Evolutionary conservation across 805 yeast genomes (phyloP).

Genomic region (Vanderwaltozyma polyspora): DNA sequence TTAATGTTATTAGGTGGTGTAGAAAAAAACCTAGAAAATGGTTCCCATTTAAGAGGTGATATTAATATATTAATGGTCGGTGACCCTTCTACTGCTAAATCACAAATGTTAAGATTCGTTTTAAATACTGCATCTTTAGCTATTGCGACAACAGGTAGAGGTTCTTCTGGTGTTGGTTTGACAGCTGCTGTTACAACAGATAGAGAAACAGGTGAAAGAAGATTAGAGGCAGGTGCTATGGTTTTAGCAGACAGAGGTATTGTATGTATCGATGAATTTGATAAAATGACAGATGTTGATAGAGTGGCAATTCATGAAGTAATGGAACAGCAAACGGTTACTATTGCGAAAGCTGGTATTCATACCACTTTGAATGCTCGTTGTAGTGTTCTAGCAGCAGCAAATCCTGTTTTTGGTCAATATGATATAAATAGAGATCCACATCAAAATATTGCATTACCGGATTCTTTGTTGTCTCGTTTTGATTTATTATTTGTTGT

Average conservation of each 20-base stretch:
- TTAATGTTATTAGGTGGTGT: constrained; percentile 89
- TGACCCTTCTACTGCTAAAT: constrained; percentile 97
- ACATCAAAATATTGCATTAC: constrained; percentile 90
- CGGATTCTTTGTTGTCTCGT: constrained; percentile 93
- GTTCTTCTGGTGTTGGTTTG: constrained; percentile 99
- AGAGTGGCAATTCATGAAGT: constrained; percentile 98
- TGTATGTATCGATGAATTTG: constrained; percentile 97
- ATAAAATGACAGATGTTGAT: constrained; percentile 93
- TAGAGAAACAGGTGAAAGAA: constrained; percentile 92
- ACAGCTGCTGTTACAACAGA: constrained; percentile 97
- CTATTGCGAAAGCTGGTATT: constrained; percentile 96
- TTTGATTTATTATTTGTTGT: constrained; percentile 91
- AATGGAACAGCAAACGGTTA: constrained; percentile 98
- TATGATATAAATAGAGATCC: constrained; percentile 94
- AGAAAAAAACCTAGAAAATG: constrained; percentile 87
- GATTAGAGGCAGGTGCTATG: constrained; percentile 98
- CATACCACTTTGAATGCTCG: constrained; percentile 94
- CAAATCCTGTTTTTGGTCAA: constrained; percentile 94
- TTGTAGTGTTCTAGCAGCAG: constrained; percentile 95
- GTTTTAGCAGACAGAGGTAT: constrained; percentile 95
- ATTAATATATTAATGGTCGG: constrained; percentile 94
- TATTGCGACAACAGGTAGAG: constrained; percentile 96
- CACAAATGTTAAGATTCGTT: constrained; percentile 89
- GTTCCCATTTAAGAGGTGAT: constrained; percentile 96
- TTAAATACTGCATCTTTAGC: constrained; percentile 91